Evolutionary conservation across 83 land plant species (phyloP).

Genomic region (Picea abies): DNA sequence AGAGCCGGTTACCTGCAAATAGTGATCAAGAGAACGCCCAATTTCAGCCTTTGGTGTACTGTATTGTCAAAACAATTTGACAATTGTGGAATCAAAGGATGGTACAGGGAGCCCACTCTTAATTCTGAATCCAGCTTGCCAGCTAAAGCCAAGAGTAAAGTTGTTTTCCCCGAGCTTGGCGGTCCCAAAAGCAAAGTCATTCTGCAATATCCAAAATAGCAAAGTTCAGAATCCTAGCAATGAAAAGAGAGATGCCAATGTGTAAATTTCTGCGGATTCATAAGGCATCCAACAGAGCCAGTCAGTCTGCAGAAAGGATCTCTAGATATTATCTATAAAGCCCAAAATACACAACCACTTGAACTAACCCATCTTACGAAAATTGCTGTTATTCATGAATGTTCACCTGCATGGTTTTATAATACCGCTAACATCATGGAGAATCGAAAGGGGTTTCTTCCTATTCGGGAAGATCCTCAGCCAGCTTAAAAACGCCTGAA

Average conservation of each 20-base stretch:
- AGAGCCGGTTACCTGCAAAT: conserved; percentile 52
- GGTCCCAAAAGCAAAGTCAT: conserved; percentile 26
- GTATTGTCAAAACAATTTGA: background rate
- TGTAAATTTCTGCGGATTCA: too few relatives aligned
- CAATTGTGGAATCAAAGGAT: background rate
- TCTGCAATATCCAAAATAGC: background rate
- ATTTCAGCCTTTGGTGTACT: too few relatives aligned
- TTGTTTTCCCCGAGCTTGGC: conserved; percentile 44
- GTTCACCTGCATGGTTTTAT: conserved; percentile 55
- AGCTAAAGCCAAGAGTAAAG: conserved; percentile 39
- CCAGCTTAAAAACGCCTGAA: conserved; percentile 39
- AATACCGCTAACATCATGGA: conserved; percentile 63
- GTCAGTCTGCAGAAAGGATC: background rate
- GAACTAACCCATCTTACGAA: too few relatives aligned
- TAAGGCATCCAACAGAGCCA: too few relatives aligned
- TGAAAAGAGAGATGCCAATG: too few relatives aligned
- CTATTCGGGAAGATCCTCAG: conserved; percentile 42
- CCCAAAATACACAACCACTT: too few relatives aligned
- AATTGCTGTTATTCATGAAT: too few relatives aligned
- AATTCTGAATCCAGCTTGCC: conserved; percentile 28
- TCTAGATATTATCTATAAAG: background rate
- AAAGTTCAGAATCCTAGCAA: too few relatives aligned
- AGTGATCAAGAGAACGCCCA: too few relatives aligned
- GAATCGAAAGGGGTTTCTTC: conserved; percentile 42
- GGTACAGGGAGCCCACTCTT: background rate